Conservation (phyloP, 768 basidiomycete species). For the Royoungia palumana region DNA sequence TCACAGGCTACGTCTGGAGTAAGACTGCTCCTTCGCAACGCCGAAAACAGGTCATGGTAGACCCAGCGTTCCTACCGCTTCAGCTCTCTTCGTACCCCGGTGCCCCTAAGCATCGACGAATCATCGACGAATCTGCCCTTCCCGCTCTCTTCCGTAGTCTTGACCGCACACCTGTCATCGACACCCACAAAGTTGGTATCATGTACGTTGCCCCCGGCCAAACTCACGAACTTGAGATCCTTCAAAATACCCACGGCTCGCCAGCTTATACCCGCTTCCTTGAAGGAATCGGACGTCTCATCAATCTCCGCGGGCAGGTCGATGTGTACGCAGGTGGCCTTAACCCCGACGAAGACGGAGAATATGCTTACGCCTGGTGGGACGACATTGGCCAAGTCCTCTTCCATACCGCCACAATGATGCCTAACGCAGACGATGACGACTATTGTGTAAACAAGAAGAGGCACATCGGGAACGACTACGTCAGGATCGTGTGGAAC, state of each 20-base stretch:
- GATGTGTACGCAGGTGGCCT: constrained; percentile 93
- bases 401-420: constrained; percentile 95
- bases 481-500: constrained; percentile 95
- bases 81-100: constrained; percentile 79
- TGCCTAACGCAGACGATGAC: constrained; percentile 77
- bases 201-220: constrained; percentile 96
- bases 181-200: constrained; percentile 95
- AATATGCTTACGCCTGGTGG: constrained; percentile 99
- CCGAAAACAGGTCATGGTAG: constrained; percentile 79
- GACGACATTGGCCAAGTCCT: constrained; percentile 94
- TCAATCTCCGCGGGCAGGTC: constrained; percentile 83
- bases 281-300: constrained; percentile 82
- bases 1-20: constrained; percentile 88
- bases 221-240: constrained; percentile 76
- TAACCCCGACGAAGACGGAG: constrained; percentile 88
- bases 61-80: constrained; percentile 81
- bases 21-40: constrained; percentile 83
- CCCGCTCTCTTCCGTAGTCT: constrained; percentile 61
- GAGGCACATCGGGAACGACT: constrained; percentile 95
- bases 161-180: constrained; percentile 89
- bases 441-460: constrained; percentile 82
- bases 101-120: constrained; percentile 36
- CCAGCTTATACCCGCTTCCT: constrained; percentile 94
- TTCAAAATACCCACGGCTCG: constrained; percentile 88
- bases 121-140: constrained; percentile 54